Percentiles rank a stretch among this genome's conserved stretches.
phyloP scores from a whole-genome alignment of 176 grass and related monocot genomes.

The Urochloa ruziziensis region DNA sequence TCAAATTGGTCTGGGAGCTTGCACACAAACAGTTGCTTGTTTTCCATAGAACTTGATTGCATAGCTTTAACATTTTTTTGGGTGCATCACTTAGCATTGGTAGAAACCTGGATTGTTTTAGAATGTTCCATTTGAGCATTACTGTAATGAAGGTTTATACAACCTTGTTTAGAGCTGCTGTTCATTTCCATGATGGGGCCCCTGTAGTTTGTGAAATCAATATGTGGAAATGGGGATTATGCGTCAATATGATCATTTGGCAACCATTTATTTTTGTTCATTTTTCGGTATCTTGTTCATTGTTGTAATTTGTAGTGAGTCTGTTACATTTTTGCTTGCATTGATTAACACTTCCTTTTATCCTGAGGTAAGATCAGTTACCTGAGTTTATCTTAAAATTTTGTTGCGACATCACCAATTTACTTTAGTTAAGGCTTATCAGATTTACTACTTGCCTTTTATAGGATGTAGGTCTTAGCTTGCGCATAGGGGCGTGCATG shows the following conservation, averaged over 20 bases:
- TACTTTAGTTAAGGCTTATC: background rate
- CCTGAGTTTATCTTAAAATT: background rate
- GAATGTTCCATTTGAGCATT: background rate
- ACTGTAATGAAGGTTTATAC: background rate
- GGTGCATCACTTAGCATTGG: background rate
- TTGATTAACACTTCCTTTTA: background rate
- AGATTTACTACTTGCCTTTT: background rate
- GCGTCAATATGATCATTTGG: background rate
- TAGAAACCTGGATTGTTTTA: constrained; percentile 1
- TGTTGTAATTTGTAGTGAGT: background rate
- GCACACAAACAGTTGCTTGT: background rate
- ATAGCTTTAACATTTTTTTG: background rate
- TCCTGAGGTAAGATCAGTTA: constrained; percentile 1
- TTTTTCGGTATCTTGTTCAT: background rate
- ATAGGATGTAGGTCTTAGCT: no score
- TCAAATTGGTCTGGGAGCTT: background rate
- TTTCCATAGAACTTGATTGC: background rate
- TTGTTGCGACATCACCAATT: background rate
- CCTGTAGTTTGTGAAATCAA: background rate
- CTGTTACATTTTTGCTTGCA: background rate
- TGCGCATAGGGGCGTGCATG: no score
- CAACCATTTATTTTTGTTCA: background rate
- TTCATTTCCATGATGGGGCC: background rate
- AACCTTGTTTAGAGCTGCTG: background rate
- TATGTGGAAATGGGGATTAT: background rate